phyloP scores from a whole-genome alignment of 768 basidiomycete species.

The Tephrocybe sp. region DNA sequence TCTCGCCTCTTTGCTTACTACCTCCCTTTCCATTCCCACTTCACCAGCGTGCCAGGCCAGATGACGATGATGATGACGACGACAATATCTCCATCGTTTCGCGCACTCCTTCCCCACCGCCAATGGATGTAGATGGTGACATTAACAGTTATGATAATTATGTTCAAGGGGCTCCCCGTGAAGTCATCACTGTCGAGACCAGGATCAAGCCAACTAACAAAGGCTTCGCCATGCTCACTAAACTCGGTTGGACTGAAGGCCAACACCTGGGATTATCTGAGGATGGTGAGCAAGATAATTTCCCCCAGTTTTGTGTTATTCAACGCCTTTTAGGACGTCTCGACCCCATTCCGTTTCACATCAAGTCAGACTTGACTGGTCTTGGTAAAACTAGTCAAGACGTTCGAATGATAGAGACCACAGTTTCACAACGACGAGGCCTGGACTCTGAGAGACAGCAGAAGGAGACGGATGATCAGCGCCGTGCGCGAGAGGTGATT shows the following conservation, averaged over 20 bases:
- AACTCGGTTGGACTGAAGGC: constrained; percentile 82
- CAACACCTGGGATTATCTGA: constrained; percentile 72
- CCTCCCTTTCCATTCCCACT: constrained; percentile 44
- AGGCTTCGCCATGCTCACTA: constrained; percentile 76
- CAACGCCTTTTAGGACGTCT: constrained; percentile 54
- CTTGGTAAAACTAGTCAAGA: constrained; percentile 80
- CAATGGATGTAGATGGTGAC: constrained; percentile 49
- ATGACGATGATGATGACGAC: constrained; percentile 38
- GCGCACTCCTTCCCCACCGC: constrained; percentile 70
- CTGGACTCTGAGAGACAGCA: constrained; percentile 80
- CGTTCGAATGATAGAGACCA: constrained; percentile 80
- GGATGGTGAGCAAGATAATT: constrained; percentile 49
- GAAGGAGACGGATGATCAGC: constrained; percentile 79
- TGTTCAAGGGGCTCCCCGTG: constrained; percentile 45
- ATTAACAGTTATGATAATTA: constrained; percentile 68
- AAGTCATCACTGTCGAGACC: constrained; percentile 79
- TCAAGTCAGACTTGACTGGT: constrained; percentile 76
- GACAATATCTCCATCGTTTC: constrained; percentile 74
- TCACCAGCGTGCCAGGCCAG: constrained; percentile 63
- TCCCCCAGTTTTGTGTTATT: background rate
- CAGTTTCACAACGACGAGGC: constrained; percentile 76
- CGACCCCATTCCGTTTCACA: constrained; percentile 79
- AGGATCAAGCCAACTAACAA: constrained; percentile 77
- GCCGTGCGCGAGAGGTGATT: constrained; percentile 63
- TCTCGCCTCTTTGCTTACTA: constrained; percentile 49